Base-by-base conservation (phyloP, 2,329 filamentous ascomycete genomes). In the Myotisia sp. region DNA sequence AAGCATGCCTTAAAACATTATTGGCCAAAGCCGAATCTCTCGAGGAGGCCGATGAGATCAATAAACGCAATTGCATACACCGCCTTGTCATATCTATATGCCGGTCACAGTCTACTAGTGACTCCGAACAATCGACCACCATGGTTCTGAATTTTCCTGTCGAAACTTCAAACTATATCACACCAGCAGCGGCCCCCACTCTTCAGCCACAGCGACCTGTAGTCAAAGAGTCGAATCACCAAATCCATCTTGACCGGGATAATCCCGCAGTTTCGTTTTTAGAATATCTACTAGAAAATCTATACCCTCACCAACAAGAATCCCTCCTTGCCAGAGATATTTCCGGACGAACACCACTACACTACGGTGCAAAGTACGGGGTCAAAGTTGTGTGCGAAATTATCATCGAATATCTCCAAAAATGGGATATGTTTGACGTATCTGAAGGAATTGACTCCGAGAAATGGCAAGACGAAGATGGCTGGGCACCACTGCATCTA, bases 11-110 rank as follows among this genome's bases (percentile, higher is more conserved):
- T 32, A 62, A 70, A n/a, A 70, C 70, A 38, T 67, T 95, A 1
- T 56, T 98, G 2, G 60, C 64, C 7, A 69, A 75, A 26, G 67
- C 90, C 33, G 69, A 74, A 28, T 76, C 71, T 1, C 67, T 95
- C 2, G 76, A 92, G 32, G 86, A 93, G 50, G 72, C 80, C 2
- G 82, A 92, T 45, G 90, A 95, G 50, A 84, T 98, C 51, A 93
- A 95, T 58, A 77, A 79, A 47, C 78, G 90, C 8, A 98, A 94
- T 53, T 90, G 84, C 53, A 74, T 98, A 31, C 90, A 98, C 54
- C 77, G 90, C 6, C 66, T 95, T 2, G 79, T 98, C 26, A 92
- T 95, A 39, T 78, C 86, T 13, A 92, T 94, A 46, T 86, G 87
- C 12, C 76, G 87, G 31, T 75, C 78, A 8, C 71, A 75, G 45